Base-by-base conservation (phyloP, 2,329 filamentous ascomycete genomes). In the Xylariaceae sp. region DNA sequence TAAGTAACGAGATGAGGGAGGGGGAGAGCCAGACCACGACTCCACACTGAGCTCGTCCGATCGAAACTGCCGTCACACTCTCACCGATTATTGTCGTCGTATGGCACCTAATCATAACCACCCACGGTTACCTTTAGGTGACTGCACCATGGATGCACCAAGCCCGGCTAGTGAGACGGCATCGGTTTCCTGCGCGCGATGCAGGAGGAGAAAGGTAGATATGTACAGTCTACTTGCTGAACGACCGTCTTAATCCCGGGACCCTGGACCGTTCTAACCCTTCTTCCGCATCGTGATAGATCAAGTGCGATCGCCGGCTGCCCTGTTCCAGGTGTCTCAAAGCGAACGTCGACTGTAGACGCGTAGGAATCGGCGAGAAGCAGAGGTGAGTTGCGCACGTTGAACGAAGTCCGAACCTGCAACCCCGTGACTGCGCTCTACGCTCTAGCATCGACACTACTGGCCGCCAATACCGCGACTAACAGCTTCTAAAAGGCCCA, bases 401-500 rank as follows among this genome's bases (percentile, higher is more conserved):
- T 13, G 37, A 42, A 42, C 11, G 8, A 13, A 42, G 37, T 9
- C 37, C 23, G 23, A 30, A 30, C 23, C 1, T 30, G 23, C 23
- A 30, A 30, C 23, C 23, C 23, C 23, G 23, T 30, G 23, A 30
- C 23, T 42, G 17, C 48, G 18, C 8, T 50, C 13, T 49, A 34
- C 8, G 37, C 37, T 30, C 23, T 30, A 30, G 23, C 37, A 2
- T 17, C 45, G 52, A 13, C 17, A 18, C 23, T 30, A 30, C 23
- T 30, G 23, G 3, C 23, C 23, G 23, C 23, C 23, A 30, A 42
- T 4, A 23, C 42, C 18, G n/a, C 34, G 13, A 55, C 50, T 63
- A 47, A 63, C 11, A 50, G 7, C 53, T n/a, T 35, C 34, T 35
- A 1, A 23, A 49, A 80, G 77, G 17, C 78, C 77, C 3, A 75